Base-by-base conservation (phyloP, 495 filamentous ascomycete species). In the Talaromyces ruber region DNA sequence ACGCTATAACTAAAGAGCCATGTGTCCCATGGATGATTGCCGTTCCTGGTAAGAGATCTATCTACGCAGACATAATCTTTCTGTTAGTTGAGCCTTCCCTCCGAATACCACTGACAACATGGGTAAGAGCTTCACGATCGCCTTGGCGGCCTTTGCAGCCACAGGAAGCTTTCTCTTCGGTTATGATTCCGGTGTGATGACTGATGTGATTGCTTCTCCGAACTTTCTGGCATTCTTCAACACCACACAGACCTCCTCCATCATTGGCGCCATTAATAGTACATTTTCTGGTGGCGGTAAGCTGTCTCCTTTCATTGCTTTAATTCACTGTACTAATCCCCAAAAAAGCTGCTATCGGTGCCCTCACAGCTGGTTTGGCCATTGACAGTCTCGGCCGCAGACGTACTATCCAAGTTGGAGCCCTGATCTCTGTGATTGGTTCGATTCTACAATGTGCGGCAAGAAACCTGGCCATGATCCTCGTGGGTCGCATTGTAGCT, bases 401-500 rank as follows among this genome's bases (percentile, higher is more conserved):
- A 61, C 76, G 77, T 64, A 84, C 80, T 9, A 83, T 86, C 54
- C 78, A 84, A 62, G 76, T 81, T 63, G 81, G 83, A 16, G 79
- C 84, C 8, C 56, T 81, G 8, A 76, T 87, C 52, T 81, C 81
- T 66, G 66, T 80, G 43, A 39, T 85, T 21, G 85, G 84, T 14
- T 80, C 80, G 16, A 78, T 81, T 51, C 76, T 86, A 43, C 83
- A 87, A 66, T 70, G 82, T 12, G 73, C 80, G 30, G 74, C 80
- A 57, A 64, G 68, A 18, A 79, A 84, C 60, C 66, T 86, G 55
- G 74, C 78, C 0, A 83, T 84, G 77, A 83, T 88, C 63, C 76
- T 87, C 12, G 73, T 82, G 45, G 86, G 86, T 6, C 82, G 86
- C 37, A 84, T 87, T 56, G 71, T 88, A 5, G 78, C 83, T 2